phyloP scores from a whole-genome alignment of 306 rosid species.

The Trifolium fragiferum region DNA sequence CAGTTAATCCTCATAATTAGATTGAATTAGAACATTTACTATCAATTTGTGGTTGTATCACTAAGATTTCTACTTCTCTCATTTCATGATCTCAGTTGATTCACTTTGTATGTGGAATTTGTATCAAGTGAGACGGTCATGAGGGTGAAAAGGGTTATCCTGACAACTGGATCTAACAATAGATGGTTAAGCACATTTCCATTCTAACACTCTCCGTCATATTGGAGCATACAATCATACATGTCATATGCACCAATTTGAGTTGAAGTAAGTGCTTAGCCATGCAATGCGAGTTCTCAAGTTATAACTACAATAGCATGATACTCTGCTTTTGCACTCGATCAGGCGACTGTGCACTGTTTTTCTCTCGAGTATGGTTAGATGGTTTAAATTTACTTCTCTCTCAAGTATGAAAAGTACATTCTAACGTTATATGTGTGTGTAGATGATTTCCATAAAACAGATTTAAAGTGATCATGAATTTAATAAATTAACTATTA shows the following conservation, averaged over 20 bases:
- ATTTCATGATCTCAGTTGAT: background rate
- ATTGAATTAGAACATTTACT: background rate
- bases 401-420: conserved; percentile 3
- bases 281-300: background rate
- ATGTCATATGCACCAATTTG: background rate
- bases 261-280: background rate
- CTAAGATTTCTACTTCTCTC: background rate
- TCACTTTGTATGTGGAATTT: background rate
- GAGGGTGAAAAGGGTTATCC: background rate
- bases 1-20: background rate
- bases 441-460: conserved; percentile 11
- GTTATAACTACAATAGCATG: background rate
- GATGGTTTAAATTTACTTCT: background rate
- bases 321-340: background rate
- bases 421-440: background rate
- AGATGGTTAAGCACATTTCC: background rate
- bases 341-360: background rate
- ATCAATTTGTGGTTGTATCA: background rate
- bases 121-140: background rate
- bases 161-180: background rate
- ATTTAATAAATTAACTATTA: conserved; percentile 6
- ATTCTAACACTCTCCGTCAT: background rate
- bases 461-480: conserved; percentile 11
- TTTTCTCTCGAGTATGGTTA: background rate
- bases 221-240: conserved; percentile 7